Base-by-base conservation (phyloP, 208 protist species). In the Angomonas desouzai region DNA sequence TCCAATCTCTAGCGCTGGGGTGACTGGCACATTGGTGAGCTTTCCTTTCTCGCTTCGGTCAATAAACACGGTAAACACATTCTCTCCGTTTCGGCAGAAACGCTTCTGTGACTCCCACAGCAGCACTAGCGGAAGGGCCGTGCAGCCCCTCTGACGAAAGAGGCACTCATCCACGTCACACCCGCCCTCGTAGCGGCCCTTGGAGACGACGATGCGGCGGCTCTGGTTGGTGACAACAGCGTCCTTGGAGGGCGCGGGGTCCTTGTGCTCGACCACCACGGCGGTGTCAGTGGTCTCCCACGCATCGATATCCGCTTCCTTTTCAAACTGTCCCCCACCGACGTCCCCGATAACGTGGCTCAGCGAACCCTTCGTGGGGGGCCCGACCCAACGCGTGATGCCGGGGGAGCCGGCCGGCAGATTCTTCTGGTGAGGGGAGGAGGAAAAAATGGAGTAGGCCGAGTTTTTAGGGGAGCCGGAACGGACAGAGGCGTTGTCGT, bases 91-190 rank as follows among this genome's bases (percentile, higher is more conserved):
- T 53, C 66, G 66, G 7, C 62, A 23, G 29, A 79, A 79, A 25
- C 61, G 63, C 22, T 23, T 29, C 1, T 57, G 47, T 1, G 72
- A 60, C 30, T 62, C 58, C 45, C 51, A 48, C 25, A 83, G 9
- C 29, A 83, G 56, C 49, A 53, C 33, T 0, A 73, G 79, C 0
- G 77, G 71, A 28, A 83, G 60, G 29, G 43, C 40, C 25, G 20
- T 56, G 10, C 30, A 20, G 18, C 56, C 40, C 34, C 33, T 3
- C 48, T 28, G 40, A 6, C 56, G 61, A 55, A 64, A 62, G 6
- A 83, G 40, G 20, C 70, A 77, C 64, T 83, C 77, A 53, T 83
- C 73, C 32, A 64, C 72, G 36, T 68, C 45, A 38, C 72, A 83
- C 49, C 67, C 62, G 43, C 77, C 66, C 48, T 64, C 55, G 16